phyloP scores from a whole-genome alignment of 164 flowering plant species.

The Vitis cinerea region DNA sequence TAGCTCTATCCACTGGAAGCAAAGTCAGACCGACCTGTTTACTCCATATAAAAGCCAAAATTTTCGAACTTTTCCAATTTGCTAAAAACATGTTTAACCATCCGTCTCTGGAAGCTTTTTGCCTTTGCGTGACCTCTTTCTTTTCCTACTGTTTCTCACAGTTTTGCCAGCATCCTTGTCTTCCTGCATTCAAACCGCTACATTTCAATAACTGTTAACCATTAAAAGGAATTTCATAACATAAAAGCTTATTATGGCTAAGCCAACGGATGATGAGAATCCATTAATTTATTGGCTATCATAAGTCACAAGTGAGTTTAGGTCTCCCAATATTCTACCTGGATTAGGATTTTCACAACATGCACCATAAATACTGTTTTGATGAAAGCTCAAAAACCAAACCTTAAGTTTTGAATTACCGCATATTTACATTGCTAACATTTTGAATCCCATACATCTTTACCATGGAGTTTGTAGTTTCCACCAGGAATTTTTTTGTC shows the following conservation, averaged over 20 bases:
- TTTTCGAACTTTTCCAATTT: background rate
- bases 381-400: too few species aligned
- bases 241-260: background rate
- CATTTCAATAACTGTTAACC: background rate
- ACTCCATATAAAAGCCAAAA: background rate
- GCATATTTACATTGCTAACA: too few species aligned
- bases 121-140: constrained; percentile 35
- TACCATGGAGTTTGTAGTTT: too few species aligned
- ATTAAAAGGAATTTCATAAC: background rate
- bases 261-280: background rate
- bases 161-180: constrained; percentile 10
- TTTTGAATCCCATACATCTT: too few species aligned
- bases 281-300: background rate
- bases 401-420: too few species aligned
- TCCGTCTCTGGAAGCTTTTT: constrained; percentile 16
- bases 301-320: background rate
- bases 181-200: constrained; percentile 25
- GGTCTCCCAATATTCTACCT: background rate
- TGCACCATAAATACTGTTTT: background rate
- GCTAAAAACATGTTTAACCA: background rate
- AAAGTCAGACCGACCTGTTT: background rate
- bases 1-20: background rate
- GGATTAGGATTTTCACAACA: background rate
- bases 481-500: too few species aligned
- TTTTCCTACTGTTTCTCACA: constrained; percentile 31